These are phyloP conservation scores for Sporothrix brunneoviolacea DNA, from an alignment of 2,329 filamentous ascomycete genomes.

Conservation along the genomic window DNA sequence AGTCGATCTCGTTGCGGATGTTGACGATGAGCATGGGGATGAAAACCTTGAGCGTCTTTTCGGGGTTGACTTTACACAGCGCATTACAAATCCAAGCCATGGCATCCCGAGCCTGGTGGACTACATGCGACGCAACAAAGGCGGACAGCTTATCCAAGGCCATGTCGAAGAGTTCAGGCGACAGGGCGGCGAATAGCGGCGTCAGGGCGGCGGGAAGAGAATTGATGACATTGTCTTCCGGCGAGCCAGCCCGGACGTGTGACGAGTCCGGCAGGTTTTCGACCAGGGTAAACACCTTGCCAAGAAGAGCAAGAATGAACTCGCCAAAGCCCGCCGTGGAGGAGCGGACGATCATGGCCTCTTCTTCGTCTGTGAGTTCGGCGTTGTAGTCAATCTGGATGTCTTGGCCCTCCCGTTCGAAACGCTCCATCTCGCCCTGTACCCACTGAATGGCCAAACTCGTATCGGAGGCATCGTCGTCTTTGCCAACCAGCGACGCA, in stretches of 20 bases:
- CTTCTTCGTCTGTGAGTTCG: conserved; percentile 77
- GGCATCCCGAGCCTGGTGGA: conserved; percentile 92
- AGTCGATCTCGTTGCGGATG: conserved; percentile 93
- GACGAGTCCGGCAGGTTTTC: conserved; percentile 93
- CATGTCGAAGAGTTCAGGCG: conserved; percentile 87
- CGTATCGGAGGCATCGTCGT: conserved; percentile 63
- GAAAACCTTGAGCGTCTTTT: conserved; percentile 85
- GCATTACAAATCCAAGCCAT: conserved; percentile 99
- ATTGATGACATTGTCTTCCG: conserved; percentile 96
- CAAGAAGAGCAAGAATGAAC: conserved; percentile 83
- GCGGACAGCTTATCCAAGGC: conserved; percentile 85
- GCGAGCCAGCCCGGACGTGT: conserved; percentile 79
- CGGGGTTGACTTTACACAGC: conserved; percentile 89
- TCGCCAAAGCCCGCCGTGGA: conserved; percentile 92
- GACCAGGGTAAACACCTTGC: conserved; percentile 88
- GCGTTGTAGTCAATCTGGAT: conserved; percentile 78
- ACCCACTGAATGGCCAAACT: conserved; percentile 87
- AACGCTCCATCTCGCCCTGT: conserved; percentile 84
- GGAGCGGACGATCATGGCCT: conserved; percentile 81
- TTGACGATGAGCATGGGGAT: conserved; percentile 84
- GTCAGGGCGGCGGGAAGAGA: conserved; percentile 86
- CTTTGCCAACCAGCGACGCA: conserved; percentile 67
- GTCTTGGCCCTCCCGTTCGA: conserved; percentile 81
- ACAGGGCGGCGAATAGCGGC: conserved; percentile 82
- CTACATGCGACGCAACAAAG: conserved; percentile 89